These are phyloP conservation scores for Aspergillus transmontanensis DNA, from an alignment of 2,329 filamentous ascomycete genomes.

Conservation along the genomic window DNA sequence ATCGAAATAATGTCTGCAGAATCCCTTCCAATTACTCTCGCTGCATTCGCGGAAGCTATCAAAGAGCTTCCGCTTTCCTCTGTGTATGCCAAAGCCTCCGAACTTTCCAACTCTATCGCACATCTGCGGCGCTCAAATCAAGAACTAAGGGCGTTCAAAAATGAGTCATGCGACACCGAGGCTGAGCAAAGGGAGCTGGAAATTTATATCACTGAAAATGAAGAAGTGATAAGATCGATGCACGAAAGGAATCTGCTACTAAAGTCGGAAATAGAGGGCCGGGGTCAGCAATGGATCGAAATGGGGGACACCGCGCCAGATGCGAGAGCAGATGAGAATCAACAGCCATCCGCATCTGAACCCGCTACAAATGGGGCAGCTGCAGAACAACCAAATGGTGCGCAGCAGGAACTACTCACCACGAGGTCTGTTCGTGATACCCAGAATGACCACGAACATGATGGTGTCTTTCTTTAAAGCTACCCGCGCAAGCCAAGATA, in stretches of 20 bases:
- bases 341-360: neutral
- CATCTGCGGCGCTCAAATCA: constrained; percentile 61
- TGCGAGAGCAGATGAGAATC: constrained; percentile 3
- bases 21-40: constrained; percentile 52
- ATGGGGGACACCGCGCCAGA: constrained; percentile 26
- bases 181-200: constrained; percentile 45
- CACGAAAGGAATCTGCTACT: constrained; percentile 57
- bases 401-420: constrained; percentile 4
- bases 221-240: constrained; percentile 58
- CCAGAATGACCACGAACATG: constrained; percentile 14
- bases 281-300: constrained; percentile 58
- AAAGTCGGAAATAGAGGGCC: constrained; percentile 54
- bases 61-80: constrained; percentile 59
- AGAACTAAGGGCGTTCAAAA: constrained; percentile 56
- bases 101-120: constrained; percentile 61
- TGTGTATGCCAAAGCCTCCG: constrained; percentile 62
- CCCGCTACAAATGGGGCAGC: constrained; percentile 25
- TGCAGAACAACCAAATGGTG: neutral
- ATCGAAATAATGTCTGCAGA: constrained; percentile 52
- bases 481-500: neutral
- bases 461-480: constrained; percentile 36
- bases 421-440: constrained; percentile 4
- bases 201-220: constrained; percentile 57
- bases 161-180: constrained; percentile 54
- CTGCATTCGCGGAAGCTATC: constrained; percentile 58